phyloP scores from a whole-genome alignment of 176 grass and related monocot genomes.

The Oropetium thomaeum region DNA sequence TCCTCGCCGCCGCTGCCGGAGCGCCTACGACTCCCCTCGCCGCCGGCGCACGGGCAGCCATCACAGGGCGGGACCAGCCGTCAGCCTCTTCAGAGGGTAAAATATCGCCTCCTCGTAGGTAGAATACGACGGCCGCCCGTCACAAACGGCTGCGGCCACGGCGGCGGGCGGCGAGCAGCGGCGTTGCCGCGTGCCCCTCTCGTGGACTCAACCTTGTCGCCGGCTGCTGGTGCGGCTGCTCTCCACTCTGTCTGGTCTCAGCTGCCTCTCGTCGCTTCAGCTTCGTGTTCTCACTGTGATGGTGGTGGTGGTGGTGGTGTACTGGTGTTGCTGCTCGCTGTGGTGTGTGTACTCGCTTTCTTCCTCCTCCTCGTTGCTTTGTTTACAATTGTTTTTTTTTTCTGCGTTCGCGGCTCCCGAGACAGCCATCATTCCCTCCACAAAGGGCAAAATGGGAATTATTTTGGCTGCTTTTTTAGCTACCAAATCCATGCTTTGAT shows the following conservation, averaged over 20 bases:
- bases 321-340: no score
- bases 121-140: not conserved
- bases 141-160: not conserved
- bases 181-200: not conserved
- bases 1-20: slow-evolving; percentile 46
- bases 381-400: not conserved
- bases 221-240: slow-evolving; percentile 17
- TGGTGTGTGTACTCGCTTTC: slow-evolving; percentile 12
- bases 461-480: not conserved
- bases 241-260: not conserved
- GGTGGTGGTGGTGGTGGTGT: slow-evolving; percentile 3
- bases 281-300: not conserved
- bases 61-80: slow-evolving; percentile 33
- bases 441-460: slow-evolving; percentile 44
- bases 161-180: slow-evolving; percentile 6
- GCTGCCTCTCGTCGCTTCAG: not conserved
- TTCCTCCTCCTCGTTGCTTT: slow-evolving; percentile 27
- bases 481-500: not conserved
- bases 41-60: slow-evolving; percentile 64
- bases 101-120: not conserved
- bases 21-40: slow-evolving; percentile 16
- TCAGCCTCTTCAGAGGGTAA: not conserved
- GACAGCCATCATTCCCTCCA: slow-evolving; percentile 58
- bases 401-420: slow-evolving; percentile 36
- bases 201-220: slow-evolving; percentile 13